Conservation (phyloP, 208 protist species). For the Crithidia expoeki region DNA sequence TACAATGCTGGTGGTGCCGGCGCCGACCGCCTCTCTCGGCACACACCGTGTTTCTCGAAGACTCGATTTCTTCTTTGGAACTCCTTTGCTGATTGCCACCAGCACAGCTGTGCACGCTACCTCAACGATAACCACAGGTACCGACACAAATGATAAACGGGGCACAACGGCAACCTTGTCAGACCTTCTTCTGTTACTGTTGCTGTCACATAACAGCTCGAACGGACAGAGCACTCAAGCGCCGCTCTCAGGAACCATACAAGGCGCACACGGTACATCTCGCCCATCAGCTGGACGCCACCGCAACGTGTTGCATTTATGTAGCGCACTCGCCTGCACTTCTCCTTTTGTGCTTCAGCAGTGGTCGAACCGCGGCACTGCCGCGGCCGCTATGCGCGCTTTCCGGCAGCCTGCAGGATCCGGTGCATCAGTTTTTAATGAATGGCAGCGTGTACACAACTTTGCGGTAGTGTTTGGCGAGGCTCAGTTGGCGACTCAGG, state of each 20-base stretch:
- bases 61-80: slow-evolving; percentile 14
- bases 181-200: slow-evolving; percentile 15
- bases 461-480: slow-evolving; percentile 26
- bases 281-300: not conserved
- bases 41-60: not conserved
- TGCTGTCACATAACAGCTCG: no score
- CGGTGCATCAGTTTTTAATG: no score
- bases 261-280: not conserved
- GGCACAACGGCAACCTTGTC: not conserved
- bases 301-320: slow-evolving; percentile 22
- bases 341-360: slow-evolving; percentile 25
- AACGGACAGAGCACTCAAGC: no score
- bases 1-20: slow-evolving; percentile 19
- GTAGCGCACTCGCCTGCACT: slow-evolving; percentile 22
- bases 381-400: not conserved
- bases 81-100: not conserved
- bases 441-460: slow-evolving; percentile 3
- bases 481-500: not conserved
- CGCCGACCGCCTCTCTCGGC: not conserved
- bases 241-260: not conserved
- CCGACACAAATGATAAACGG: not conserved
- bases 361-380: slow-evolving; percentile 25
- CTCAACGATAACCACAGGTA: not conserved
- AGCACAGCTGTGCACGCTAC: not conserved
- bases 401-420: no score